phyloP scores from a whole-genome alignment of 768 basidiomycete genomes.

The Mycena kentingensis region DNA sequence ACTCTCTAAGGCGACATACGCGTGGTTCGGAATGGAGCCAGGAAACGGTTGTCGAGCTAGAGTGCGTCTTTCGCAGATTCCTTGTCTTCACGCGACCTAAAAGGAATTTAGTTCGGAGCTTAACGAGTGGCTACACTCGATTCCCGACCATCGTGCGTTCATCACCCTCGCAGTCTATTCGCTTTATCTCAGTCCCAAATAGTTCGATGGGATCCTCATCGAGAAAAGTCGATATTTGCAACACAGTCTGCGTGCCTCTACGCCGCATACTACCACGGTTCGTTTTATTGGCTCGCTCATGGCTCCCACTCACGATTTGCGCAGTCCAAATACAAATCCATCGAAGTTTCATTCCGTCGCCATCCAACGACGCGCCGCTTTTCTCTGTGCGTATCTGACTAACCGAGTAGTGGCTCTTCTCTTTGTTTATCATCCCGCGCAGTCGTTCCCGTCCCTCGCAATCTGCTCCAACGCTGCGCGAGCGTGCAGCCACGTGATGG shows the following conservation, averaged over 20 bases:
- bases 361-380: neutral
- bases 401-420: no score
- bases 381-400: neutral
- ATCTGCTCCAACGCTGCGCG: slow-evolving; percentile 1
- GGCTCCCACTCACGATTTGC: neutral
- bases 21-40: slow-evolving; percentile 61
- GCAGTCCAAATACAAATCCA: slow-evolving; percentile 4
- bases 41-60: slow-evolving; percentile 67
- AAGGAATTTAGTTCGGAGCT: slow-evolving; percentile 47
- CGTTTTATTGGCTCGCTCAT: neutral
- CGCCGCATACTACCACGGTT: neutral
- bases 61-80: slow-evolving; percentile 27
- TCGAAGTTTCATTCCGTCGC: neutral
- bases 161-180: slow-evolving; percentile 47
- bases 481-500: neutral
- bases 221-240: neutral
- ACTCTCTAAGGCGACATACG: slow-evolving; percentile 66
- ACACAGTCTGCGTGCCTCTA: neutral
- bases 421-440: neutral
- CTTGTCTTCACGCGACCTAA: neutral
- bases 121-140: slow-evolving; percentile 72
- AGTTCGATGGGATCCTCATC: neutral
- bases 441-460: neutral
- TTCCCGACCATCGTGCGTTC: slow-evolving; percentile 54
- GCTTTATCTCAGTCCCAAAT: slow-evolving; percentile 41